Percentiles rank a stretch among this genome's conserved stretches.
phyloP scores from a whole-genome alignment of 345 rosid species.

The Pistacia atlantica region DNA sequence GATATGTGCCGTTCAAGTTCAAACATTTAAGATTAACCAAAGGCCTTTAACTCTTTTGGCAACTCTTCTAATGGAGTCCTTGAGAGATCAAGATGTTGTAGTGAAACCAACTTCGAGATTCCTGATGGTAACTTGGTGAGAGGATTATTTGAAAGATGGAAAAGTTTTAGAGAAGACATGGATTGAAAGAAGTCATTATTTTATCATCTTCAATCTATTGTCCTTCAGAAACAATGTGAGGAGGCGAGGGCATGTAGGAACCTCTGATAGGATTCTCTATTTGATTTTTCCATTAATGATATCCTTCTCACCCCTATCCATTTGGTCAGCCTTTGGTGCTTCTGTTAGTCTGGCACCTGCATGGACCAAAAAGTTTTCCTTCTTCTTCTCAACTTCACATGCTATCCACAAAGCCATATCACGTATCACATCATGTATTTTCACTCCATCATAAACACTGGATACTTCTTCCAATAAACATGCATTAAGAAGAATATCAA shows the following conservation, averaged over 20 bases:
- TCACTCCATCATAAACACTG: neutral
- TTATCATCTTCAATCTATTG: neutral
- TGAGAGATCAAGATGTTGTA: slow-evolving; percentile 15
- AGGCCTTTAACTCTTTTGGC: neutral
- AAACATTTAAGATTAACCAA: neutral
- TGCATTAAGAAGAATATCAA: neutral
- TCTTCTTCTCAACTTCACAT: neutral
- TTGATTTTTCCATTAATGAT: slow-evolving; percentile 11
- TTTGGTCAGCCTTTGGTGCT: neutral
- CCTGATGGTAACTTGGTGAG: neutral
- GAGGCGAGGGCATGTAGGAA: neutral
- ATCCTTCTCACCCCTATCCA: neutral
- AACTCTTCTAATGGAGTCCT: neutral
- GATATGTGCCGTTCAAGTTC: neutral
- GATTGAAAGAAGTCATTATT: neutral
- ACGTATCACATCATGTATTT: slow-evolving; percentile 11
- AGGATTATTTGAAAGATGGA: neutral
- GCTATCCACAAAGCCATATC: slow-evolving; percentile 17
- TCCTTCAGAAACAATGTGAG: neutral
- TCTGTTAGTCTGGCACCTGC: neutral
- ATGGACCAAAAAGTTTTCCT: neutral
- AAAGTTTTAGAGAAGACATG: slow-evolving; percentile 1
- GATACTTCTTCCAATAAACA: slow-evolving; percentile 1
- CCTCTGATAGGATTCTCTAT: neutral
- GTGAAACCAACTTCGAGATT: neutral